Base-by-base conservation (phyloP, 345 rosid species). In the Barbarea vulgaris region DNA sequence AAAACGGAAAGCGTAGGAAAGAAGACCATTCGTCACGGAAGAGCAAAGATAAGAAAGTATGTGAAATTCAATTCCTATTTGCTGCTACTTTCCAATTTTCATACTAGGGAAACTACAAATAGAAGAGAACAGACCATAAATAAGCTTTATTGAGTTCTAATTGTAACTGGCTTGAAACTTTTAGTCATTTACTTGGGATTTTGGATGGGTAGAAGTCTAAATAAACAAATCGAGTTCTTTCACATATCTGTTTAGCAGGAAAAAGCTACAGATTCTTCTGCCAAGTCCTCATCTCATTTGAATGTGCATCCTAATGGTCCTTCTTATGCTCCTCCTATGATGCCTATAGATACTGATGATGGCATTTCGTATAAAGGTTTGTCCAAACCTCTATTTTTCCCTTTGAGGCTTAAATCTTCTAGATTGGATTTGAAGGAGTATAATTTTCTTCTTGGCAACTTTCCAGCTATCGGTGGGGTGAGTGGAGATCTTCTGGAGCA, bases 41-140 rank as follows among this genome's bases (percentile, higher is more conserved):
- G 76, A 91, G 77, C 62, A 91, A 87, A 83, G 97, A 91, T 70
- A 88, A 89, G 77, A 88, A 87, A 85, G 97, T 89, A 87, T 69
- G 72, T 46, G 60, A 31, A 33, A 21, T 64, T 66, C 17, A 12
- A 14, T 18, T 71, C 55, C 7, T 46, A 2, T 47, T 6, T 52
- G 19, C 24, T 46, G 12, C n/a, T 58, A 6, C 64, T 37, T 70
- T 1, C 8, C 12, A 47, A 4, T 57, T 66, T 66, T 14, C 17
- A 33, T 33, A 22, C 57, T 33, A 65, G 19, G n/a, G 17, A 54
- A 65, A 15, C 27, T 54, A 31, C 62, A 25, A 37, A 62, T 18
- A 13, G 30, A 33, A 57, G 42, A 18, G 9, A 25, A 58, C 15
- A 18, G 19, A 17, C 66, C 30, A 50, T 37, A 42, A 3, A 27